Evolutionary conservation across 192 early-diverging fungal genomes (phyloP), one percentile per base, ranked within the genome.

Genomic region (Haplosporangium gracile): DNA sequence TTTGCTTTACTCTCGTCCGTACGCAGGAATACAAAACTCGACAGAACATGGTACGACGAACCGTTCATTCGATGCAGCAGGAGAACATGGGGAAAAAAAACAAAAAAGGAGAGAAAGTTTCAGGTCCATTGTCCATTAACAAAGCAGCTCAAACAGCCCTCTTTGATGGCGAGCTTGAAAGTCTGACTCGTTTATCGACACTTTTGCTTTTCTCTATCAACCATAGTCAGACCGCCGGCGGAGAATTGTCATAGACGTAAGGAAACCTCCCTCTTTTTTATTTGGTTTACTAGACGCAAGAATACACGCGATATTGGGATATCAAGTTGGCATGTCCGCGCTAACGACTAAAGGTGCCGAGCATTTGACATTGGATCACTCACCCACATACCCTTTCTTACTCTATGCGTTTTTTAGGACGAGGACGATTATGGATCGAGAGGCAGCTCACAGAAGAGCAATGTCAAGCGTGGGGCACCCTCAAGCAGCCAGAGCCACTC

Each of bases 351-450:
- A 26, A 26, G 11, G 32, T 11, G 26, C 9, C 26, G 1, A 32
- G 10, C n/a, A 60, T n/a, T 60, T 20, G 4, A 65, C 13, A 3
- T 65, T 10, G 43, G 18, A 36, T 71, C 20, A n/a, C 38, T 38
- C 65, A 43, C 24, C 24, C 22, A 74, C 29, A 26, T 10, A 53
- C 53, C 7, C 20, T 4, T 38, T 18, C 3, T 32, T 26, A 39
- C 32, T 24, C 39, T 2, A 10, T 7, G 38, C 68, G 9, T 43
- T 8, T 51, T 24, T 16, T 68, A 83, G 76, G 73, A 83, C 51
- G 82, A 83, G 3, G 77, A 83, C 20, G 75, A 77, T 5, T 77
- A 86, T 40, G 76, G 72, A 71, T 72, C 65, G 24, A 78, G 29
- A 4, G 1, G 55, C 38, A 68, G 70, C n/a, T 85, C 78, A 26